A percentile compares a stretch with the other conserved stretches of the same genome.
Conservation (phyloP, 495 filamentous ascomycete species). For the Talaromyces liani region DNA sequence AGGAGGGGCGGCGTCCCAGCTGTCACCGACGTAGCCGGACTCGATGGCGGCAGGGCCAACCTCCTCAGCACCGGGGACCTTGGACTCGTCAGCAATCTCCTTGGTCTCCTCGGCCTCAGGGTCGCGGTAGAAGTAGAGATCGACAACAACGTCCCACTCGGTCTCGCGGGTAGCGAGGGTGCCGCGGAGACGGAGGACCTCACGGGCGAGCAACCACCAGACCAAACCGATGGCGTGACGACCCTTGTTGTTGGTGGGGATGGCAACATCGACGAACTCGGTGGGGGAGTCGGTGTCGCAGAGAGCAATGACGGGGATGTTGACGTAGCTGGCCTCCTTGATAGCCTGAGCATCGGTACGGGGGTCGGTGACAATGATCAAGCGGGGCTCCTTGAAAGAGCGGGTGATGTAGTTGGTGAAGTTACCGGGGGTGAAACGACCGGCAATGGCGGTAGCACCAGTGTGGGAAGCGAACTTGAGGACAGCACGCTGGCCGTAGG, state of each 20-base stretch:
- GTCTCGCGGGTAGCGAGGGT: slow-evolving; percentile 89
- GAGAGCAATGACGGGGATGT: slow-evolving; percentile 98
- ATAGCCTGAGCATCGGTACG: slow-evolving; percentile 99
- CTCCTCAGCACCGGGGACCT: slow-evolving; percentile 74
- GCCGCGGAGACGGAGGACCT: slow-evolving; percentile 96
- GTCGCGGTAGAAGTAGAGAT: slow-evolving; percentile 99
- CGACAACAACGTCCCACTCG: slow-evolving; percentile 97
- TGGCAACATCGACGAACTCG: slow-evolving; percentile 98
- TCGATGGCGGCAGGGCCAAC: slow-evolving; percentile 73
- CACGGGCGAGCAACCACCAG: slow-evolving; percentile 99
- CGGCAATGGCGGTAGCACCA: slow-evolving; percentile 93
- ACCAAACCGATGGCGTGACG: slow-evolving; percentile 95
- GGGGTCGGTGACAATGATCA: slow-evolving; percentile 98
- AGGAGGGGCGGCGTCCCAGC: slow-evolving; percentile 50
- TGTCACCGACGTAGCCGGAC: slow-evolving; percentile 63
- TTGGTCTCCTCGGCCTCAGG: slow-evolving; percentile 97
- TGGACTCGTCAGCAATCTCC: slow-evolving; percentile 64
- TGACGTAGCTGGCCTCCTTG: slow-evolving; percentile 99
- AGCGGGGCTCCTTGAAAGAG: slow-evolving; percentile 99
- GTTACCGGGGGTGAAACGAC: slow-evolving; percentile 99
- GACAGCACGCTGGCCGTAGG: slow-evolving; percentile 98
- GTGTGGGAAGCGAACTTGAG: slow-evolving; percentile 98
- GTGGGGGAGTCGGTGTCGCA: slow-evolving; percentile 99
- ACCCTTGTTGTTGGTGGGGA: slow-evolving; percentile 99
- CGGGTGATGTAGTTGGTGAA: slow-evolving; percentile 99